Evolutionary conservation across 164 flowering plant genomes (phyloP).

Genomic region (Magnolia kwangsiensis): DNA sequence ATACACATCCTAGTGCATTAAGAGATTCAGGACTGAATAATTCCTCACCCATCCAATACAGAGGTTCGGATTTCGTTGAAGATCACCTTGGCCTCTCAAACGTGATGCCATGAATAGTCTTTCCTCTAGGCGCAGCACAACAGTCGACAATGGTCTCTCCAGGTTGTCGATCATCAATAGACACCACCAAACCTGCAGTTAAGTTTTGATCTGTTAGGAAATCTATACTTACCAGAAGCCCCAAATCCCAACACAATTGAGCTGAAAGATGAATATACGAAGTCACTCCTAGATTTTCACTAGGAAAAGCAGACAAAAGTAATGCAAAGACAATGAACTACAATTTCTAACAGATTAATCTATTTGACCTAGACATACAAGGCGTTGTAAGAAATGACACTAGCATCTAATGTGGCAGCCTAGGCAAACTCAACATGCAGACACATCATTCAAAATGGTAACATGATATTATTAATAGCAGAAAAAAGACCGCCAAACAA

Average conservation of each 20-base stretch:
- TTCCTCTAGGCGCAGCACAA: constrained; percentile 99
- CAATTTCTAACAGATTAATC: too few species aligned
- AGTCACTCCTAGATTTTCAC: too few species aligned
- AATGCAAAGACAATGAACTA: background rate
- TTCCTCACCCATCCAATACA: background rate
- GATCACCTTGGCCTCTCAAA: constrained; percentile 61
- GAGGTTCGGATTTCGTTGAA: background rate
- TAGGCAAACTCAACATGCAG: too few species aligned
- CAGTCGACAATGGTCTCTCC: constrained; percentile 79
- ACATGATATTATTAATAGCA: too few species aligned
- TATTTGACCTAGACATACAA: too few species aligned
- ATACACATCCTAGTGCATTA: background rate
- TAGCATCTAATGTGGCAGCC: too few species aligned
- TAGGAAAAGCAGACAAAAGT: too few species aligned
- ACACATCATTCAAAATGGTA: too few species aligned
- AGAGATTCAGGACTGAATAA: too few species aligned
- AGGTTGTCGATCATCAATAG: constrained; percentile 78
- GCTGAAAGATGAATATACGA: too few species aligned
- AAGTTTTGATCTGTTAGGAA: background rate
- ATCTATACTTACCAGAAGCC: background rate
- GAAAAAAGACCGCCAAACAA: too few species aligned
- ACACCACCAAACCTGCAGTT: constrained; percentile 68
- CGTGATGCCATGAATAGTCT: constrained; percentile 91
- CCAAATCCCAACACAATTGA: background rate
- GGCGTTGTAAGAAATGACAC: too few species aligned